Evolutionary conservation across 345 rosid genomes (phyloP).

Genomic region (Eucalyptus leucophloia): DNA sequence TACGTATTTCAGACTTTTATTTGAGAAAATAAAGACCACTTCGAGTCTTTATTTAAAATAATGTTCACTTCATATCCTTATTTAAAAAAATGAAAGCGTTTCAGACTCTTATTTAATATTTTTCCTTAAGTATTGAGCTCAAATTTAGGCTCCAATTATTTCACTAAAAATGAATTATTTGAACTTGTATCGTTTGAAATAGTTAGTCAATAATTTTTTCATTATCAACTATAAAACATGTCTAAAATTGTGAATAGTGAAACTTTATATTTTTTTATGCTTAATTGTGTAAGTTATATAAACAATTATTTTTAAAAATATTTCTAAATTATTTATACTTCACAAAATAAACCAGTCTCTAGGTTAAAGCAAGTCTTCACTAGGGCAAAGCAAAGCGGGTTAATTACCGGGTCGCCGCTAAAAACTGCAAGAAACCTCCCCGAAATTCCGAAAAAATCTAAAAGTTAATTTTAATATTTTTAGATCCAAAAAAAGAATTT

Average conservation of each 20-base stretch:
- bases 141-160: not conserved
- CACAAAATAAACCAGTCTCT: not conserved
- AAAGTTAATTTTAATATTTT: not conserved
- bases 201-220: not conserved
- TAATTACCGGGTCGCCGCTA: not conserved
- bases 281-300: not conserved
- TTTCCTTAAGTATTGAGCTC: not conserved
- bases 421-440: not conserved
- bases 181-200: not conserved
- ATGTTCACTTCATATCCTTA: rapidly evolving
- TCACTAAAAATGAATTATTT: too few relatives aligned
- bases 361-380: not conserved
- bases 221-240: rapidly evolving
- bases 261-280: not conserved
- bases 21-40: too few relatives aligned
- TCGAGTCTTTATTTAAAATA: too few relatives aligned
- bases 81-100: rapidly evolving
- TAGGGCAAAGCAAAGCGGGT: not conserved
- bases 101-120: rapidly evolving
- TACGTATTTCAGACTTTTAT: rapidly evolving
- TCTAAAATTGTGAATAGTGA: not conserved
- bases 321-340: not conserved
- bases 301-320: not conserved
- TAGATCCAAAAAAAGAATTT: not conserved
- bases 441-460: not conserved